Percentiles rank a stretch among this genome's conserved stretches.
Evolutionary conservation across 306 rosid species (phyloP).

Genomic region (Cicer judaicum): DNA sequence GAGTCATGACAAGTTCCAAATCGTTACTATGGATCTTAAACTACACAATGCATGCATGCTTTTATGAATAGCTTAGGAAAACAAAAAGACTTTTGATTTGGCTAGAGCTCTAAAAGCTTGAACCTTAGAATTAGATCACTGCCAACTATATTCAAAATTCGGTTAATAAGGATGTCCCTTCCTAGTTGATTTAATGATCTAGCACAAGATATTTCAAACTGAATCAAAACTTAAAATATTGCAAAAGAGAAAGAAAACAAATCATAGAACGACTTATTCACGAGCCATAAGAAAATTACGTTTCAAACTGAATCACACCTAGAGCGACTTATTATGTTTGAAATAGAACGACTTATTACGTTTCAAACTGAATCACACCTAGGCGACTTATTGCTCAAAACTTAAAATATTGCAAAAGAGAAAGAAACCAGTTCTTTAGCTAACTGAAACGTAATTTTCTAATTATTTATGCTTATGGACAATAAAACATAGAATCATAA

Average conservation of each 20-base stretch:
- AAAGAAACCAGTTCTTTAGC: constrained; percentile 31
- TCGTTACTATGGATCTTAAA: too few relatives aligned
- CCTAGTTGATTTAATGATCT: constrained; percentile 6
- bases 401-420: not conserved
- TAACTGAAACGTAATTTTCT: not conserved
- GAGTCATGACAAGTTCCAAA: constrained; percentile 22
- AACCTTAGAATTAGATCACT: constrained; percentile 5
- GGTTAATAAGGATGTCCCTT: constrained; percentile 4
- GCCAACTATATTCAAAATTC: constrained; percentile 27
- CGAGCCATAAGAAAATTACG: too few relatives aligned
- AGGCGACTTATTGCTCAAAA: not conserved
- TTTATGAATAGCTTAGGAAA: constrained; percentile 17
- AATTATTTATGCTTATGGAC: constrained; percentile 11
- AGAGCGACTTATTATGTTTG: too few relatives aligned
- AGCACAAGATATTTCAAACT: constrained; percentile 19
- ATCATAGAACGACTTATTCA: too few relatives aligned
- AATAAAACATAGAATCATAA: constrained; percentile 14
- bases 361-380: too few relatives aligned
- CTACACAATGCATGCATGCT: constrained; percentile 24
- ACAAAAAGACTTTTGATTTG: constrained; percentile 1
- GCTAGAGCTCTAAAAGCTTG: constrained; percentile 8
- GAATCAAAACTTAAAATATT: constrained; percentile 4
- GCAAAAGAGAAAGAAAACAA: not conserved
- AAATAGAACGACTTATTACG: too few relatives aligned
- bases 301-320: too few relatives aligned